Base-by-base conservation (phyloP, 306 rosid species). In the Potentilla sterilis region DNA sequence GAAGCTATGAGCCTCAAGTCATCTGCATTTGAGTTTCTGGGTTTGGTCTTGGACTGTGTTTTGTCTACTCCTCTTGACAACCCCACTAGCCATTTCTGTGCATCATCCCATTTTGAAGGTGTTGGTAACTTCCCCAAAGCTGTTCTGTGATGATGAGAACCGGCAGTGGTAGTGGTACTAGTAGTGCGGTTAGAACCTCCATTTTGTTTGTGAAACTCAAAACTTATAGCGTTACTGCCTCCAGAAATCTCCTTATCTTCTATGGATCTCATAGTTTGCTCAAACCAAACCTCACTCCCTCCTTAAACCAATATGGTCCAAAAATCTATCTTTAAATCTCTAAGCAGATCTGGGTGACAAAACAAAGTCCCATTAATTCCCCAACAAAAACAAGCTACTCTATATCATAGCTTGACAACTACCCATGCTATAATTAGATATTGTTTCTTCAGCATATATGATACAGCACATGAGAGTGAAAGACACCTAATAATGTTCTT, bases 41-140 rank as follows among this genome's bases (percentile, higher is more conserved):
- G 96, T 70, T 87, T 89, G 83, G 66, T 85, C 71, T 86, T 90
- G 51, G 93, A 83, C 18, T 89, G 96, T 62, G 63, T 84, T 79
- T 88, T 92, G 59, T 95, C 97, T 40, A 90, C 91, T 11, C 83
- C 98, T 85, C 90, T 89, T 35, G 99, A 93, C 78, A 96, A 82
- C 7, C 97, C 93, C 40, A 92, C 97, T 0, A 96, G 85, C 99
- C 99, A 96, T 74, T 96, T 96, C 63, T 96, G 99, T 54, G 99
- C 98, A 77, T 96, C 98, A 21, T 96, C 99, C 99, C 99, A 96
- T 78, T 96, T 92, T 35, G 99, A 92, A 0, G 99, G 97, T 6
- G 97, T 87, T 32, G 99, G 90, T 83, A 64, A 37, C n/a, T 96
- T 96, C 18, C 97, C 97, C 59, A 86, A 74, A 41, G 82, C 81